phyloP scores from a whole-genome alignment of 495 filamentous ascomycete genomes.

The Trichoderma reesei region DNA sequence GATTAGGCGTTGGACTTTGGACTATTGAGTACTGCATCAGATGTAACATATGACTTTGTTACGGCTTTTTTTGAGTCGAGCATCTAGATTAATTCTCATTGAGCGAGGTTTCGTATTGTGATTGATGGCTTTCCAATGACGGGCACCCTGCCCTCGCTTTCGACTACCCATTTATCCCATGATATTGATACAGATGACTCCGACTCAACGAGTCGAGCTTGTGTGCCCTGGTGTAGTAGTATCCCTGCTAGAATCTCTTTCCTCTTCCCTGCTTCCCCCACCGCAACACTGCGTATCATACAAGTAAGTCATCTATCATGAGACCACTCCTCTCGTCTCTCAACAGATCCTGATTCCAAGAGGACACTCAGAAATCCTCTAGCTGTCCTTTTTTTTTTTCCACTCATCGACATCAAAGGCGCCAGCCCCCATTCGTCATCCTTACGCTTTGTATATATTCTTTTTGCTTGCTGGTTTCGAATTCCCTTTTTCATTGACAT shows the following conservation, averaged over 20 bases:
- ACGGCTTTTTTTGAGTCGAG: background rate
- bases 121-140: background rate
- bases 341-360: too few species aligned
- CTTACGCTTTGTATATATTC: background rate
- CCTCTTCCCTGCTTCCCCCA: background rate
- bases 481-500: background rate
- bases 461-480: background rate
- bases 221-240: background rate
- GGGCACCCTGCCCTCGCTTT: background rate
- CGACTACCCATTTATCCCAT: background rate
- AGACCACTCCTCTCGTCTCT: too few species aligned
- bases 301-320: too few species aligned
- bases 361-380: too few species aligned
- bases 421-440: too few species aligned
- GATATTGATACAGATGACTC: background rate
- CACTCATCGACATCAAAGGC: background rate
- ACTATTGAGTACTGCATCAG: slow-evolving; percentile 6
- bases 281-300: background rate
- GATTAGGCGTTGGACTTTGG: slow-evolving; percentile 8
- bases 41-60: background rate
- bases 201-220: background rate
- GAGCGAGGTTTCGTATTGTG: background rate
- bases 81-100: slow-evolving; percentile 6
- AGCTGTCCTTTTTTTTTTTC: too few species aligned
- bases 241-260: background rate